Base-by-base conservation (phyloP, 768 basidiomycete genomes). In the Mycena olivaceomarginata region DNA sequence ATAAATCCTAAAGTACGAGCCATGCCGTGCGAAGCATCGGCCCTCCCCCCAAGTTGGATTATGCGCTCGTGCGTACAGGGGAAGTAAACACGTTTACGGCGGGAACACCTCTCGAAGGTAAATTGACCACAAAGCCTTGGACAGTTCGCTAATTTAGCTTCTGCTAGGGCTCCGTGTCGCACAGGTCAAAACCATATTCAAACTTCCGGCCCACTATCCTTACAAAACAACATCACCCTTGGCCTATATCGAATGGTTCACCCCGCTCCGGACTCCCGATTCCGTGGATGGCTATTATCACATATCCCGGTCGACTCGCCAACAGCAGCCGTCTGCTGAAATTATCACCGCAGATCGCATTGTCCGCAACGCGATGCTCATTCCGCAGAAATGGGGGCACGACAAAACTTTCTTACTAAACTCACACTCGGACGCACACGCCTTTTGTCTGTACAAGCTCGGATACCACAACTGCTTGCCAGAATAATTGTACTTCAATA, bases 381-480 rank as follows among this genome's bases (percentile, higher is more conserved):
- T 73, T 15, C 77, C 74, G 22, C 46, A 74, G 39, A 75, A 51
- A 40, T 43, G 64, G 68, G 57, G 64, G 20, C 22, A 53, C 11
- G 59, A n/a, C 40, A 73, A 60, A 16, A 39, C 72, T 37, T 78
- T 75, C 48, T 43, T 69, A n/a, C 22, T 80, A 2, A 80, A 77
- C 68, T 59, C 79, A 22, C 77, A 80, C 41, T 75, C 74, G 13
- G 77, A 80, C 40, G 53, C 68, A 22, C 79, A 80, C 57, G 25
- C 76, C 22, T 80, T 78, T 72, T 80, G 79, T 77, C 70, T 74
- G 37, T 45, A 74, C 20, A 80, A 77, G 40, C 46, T 79, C 1
- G 41, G 41, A 25, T 56, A 15, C 16, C 48, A 15, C 13, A 20
- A 51, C 18, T 16, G 15, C 16, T 51, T 51, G 4, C 48, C 48